phyloP scores from a whole-genome alignment of 352 stramenopile genomes.

The Pythium phragmitis region DNA sequence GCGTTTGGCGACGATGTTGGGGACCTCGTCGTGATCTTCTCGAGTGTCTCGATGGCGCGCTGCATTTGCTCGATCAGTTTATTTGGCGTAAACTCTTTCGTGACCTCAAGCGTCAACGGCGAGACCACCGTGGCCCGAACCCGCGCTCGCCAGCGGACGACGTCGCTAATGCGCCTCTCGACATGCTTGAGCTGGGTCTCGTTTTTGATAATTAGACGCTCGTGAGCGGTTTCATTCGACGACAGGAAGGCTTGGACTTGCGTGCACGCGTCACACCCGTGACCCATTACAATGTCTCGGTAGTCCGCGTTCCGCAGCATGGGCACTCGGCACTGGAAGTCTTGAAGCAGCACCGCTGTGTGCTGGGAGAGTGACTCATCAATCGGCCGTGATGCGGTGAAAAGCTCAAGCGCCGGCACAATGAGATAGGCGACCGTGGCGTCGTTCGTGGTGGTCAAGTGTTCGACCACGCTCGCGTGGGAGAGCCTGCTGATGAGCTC shows the following conservation, averaged over 20 bases:
- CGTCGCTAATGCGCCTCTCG: not conserved
- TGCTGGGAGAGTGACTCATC: not conserved
- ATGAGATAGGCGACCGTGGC: not conserved
- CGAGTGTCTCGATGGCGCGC: not conserved
- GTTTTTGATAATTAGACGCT: not conserved
- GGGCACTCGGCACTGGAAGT: not conserved
- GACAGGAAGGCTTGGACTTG: slow-evolving; percentile 9
- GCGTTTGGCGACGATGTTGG: too few relatives aligned
- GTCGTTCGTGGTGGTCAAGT: not conserved
- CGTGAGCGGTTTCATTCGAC: not conserved
- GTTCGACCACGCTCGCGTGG: not conserved
- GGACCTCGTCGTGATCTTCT: not conserved
- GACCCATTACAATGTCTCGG: not conserved
- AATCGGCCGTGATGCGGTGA: not conserved
- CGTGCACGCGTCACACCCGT: slow-evolving; percentile 8
- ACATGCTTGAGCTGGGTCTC: slow-evolving; percentile 17
- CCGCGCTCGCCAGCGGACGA: not conserved
- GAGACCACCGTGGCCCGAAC: not conserved
- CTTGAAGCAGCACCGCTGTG: not conserved
- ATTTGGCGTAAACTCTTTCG: not conserved
- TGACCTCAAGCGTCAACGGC: not conserved
- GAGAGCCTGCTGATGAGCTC: not conserved
- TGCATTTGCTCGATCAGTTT: not conserved
- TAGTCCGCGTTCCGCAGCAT: not conserved
- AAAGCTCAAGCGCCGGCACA: slow-evolving; percentile 1